Base-by-base conservation (phyloP, 2,329 filamentous ascomycete species). In the Aspergillus jensenii region DNA sequence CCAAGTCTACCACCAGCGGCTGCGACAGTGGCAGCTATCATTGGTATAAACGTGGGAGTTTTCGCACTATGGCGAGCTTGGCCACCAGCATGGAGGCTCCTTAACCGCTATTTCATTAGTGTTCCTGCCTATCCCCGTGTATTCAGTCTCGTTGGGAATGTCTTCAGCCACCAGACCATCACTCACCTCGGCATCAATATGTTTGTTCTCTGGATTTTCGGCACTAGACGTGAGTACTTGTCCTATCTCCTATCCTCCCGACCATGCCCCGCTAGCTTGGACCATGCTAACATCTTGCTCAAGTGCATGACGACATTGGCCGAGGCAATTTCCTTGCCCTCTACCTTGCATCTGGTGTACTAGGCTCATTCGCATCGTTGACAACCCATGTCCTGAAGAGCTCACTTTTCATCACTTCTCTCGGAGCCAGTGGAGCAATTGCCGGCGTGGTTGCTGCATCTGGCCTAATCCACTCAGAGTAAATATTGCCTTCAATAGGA, bases 81-180 rank as follows among this genome's bases (percentile, higher is more conserved):
- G 31, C 82, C 83, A 15, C 81, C 80, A 0, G 66, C 82, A 23
- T 87, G 84, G 84, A 75, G 76, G 27, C 57, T 80, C 21, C 75
- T 85, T 61, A 87, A 84, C 61, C 81, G 79, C 52, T 85, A 83
- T 72, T 83, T 84, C 67, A 76, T 82, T 54, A 76, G 78, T 39
- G 75, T 80, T 4, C 79, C 82, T 3, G 76, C 79, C 17, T 82
- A 81, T 59, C 85, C 85, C 1, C 77, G 79, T 58, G 76, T 82
- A 8, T 58, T 81, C 7, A 81, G 81, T 59, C 72, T 84, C 53
- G 61, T 87, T 5, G 80, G 82, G 17, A 82, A 80, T 65, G 71
- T 79, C 11, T 86, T 87, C 71, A 82, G 81, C 56, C 85, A 88
- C 69, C 79, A 86, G 49, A 74, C 76, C 7, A 68, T 81, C 53